phyloP scores from a whole-genome alignment of 306 rosid species.

The Potentilla sterilis region DNA sequence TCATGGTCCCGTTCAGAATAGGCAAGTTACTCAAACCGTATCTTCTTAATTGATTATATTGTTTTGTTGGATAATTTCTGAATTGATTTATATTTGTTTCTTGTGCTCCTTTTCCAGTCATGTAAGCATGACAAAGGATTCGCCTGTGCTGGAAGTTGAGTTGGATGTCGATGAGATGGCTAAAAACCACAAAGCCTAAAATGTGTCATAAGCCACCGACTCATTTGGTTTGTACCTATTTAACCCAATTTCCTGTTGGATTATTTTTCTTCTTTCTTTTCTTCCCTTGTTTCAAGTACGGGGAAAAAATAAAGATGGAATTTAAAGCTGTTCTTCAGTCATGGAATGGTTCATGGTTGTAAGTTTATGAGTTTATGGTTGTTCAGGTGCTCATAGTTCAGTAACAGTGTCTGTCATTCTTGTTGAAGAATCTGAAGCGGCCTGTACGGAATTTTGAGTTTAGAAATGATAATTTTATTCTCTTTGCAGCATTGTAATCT shows the following conservation, averaged over 20 bases:
- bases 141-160: constrained; percentile 74
- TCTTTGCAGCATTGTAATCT: constrained; percentile 19
- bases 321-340: constrained; percentile 27
- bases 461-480: constrained; percentile 5
- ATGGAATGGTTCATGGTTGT: constrained; percentile 21
- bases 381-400: constrained; percentile 19
- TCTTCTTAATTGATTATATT: constrained; percentile 21
- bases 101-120: constrained; percentile 44
- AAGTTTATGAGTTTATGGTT: constrained; percentile 20
- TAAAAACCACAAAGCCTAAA: constrained; percentile 63
- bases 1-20: constrained; percentile 90
- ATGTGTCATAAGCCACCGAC: constrained; percentile 32
- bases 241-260: constrained; percentile 27
- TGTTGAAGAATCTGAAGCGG: constrained; percentile 22
- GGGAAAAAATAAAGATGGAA: constrained; percentile 34
- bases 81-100: constrained; percentile 12
- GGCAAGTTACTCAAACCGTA: constrained; percentile 39
- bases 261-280: constrained; percentile 16
- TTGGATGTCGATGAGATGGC: constrained; percentile 91
- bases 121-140: constrained; percentile 62
- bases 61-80: not conserved
- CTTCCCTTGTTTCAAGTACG: constrained; percentile 24
- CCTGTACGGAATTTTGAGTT: constrained; percentile 27
- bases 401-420: constrained; percentile 21
- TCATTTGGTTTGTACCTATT: constrained; percentile 36